These are phyloP conservation scores for Chaetomium sp. DNA, from an alignment of 2,329 filamentous ascomycete genomes.

Conservation along the genomic window DNA sequence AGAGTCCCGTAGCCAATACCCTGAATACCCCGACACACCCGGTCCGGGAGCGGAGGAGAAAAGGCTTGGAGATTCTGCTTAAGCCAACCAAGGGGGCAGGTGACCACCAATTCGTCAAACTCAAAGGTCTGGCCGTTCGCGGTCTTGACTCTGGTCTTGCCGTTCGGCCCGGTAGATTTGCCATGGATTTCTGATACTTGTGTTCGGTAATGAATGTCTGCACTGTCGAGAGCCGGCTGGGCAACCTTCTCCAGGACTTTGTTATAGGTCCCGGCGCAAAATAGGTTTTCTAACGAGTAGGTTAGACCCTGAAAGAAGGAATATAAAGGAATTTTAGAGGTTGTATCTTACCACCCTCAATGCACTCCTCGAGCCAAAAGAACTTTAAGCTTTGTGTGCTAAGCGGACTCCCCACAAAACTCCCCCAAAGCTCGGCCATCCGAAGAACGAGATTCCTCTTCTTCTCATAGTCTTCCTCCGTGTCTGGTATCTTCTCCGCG, in stretches of 20 bases:
- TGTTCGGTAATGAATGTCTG: slow-evolving; percentile 47
- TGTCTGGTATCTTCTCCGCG: slow-evolving; percentile 39
- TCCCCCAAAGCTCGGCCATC: slow-evolving; percentile 61
- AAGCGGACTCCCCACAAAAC: slow-evolving; percentile 61
- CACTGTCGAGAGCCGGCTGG: slow-evolving; percentile 47
- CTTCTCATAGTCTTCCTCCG: slow-evolving; percentile 34
- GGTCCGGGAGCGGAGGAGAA: slow-evolving; percentile 50
- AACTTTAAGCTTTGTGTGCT: slow-evolving; percentile 63
- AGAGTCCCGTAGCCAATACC: slow-evolving; percentile 63
- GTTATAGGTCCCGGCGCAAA: slow-evolving; percentile 53
- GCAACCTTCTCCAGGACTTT: slow-evolving; percentile 54
- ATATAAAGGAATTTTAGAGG: background rate
- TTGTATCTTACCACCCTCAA: slow-evolving; percentile 56
- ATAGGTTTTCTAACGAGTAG: slow-evolving; percentile 46
- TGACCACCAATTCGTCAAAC: slow-evolving; percentile 65
- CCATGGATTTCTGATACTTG: slow-evolving; percentile 40
- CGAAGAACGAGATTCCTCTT: slow-evolving; percentile 42
- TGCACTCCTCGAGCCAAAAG: slow-evolving; percentile 73
- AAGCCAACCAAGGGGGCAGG: slow-evolving; percentile 62
- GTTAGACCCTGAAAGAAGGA: background rate
- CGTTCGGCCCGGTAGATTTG: slow-evolving; percentile 22
- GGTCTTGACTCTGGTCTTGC: slow-evolving; percentile 39
- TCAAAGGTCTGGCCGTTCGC: slow-evolving; percentile 38
- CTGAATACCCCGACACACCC: slow-evolving; percentile 54
- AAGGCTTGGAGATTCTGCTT: slow-evolving; percentile 54